Evolutionary conservation across 495 filamentous ascomycete genomes (phyloP).

Genomic region (Lindgomyces ingoldianus): DNA sequence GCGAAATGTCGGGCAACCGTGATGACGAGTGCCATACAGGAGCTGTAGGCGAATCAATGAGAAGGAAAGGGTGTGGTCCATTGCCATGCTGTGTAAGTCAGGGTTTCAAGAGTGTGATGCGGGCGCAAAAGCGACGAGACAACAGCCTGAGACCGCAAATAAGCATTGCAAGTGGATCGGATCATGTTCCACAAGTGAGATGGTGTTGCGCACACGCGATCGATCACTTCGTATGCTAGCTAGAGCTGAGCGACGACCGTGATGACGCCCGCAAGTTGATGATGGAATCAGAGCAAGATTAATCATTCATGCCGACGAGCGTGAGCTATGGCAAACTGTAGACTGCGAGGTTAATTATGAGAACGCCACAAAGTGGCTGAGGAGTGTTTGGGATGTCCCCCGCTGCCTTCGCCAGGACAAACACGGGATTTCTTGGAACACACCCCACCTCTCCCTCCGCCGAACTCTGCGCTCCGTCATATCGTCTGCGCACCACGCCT

Average conservation of each 20-base stretch:
- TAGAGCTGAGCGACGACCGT: no score
- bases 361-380: slow-evolving; percentile 1
- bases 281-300: background rate
- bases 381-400: background rate
- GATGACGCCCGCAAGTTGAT: background rate
- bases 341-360: background rate
- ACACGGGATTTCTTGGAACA: background rate
- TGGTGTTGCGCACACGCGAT: background rate
- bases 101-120: slow-evolving; percentile 11
- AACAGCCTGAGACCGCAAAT: background rate
- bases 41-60: no score
- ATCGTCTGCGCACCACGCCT: background rate
- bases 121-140: background rate
- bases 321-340: background rate
- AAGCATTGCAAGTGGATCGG: background rate
- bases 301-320: background rate
- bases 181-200: slow-evolving; percentile 4
- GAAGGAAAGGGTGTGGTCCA: background rate
- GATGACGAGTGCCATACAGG: no score
- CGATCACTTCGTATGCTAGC: background rate
- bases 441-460: background rate
- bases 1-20: no score
- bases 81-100: slow-evolving; percentile 6
- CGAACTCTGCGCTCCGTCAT: background rate
- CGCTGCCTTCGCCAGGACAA: background rate